These are phyloP conservation scores for Leishmania guyanensis DNA, from an alignment of 208 protist genomes.

Conservation along the genomic window DNA sequence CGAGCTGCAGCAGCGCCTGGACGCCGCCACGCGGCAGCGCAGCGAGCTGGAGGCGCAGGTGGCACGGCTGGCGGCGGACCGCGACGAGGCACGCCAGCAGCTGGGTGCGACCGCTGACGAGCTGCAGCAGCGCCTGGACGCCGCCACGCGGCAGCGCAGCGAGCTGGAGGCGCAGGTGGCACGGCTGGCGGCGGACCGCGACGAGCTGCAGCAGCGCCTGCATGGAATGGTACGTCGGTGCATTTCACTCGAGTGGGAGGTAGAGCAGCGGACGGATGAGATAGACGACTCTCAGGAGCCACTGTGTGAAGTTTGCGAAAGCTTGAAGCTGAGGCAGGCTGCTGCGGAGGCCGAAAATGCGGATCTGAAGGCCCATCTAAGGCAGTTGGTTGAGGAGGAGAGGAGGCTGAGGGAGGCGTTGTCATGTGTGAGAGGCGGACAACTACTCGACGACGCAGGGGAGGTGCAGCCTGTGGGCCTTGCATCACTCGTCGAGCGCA, in stretches of 20 bases:
- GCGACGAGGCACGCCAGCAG: no score
- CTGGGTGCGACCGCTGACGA: no score
- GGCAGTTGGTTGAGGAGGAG: not conserved
- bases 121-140: no score
- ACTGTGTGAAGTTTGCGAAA: not conserved
- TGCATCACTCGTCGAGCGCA: not conserved
- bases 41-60: no score
- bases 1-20: no score
- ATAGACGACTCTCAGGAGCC: not conserved
- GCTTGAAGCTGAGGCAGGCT: no score
- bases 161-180: no score
- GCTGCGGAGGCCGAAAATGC: no score
- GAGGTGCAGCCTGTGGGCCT: not conserved
- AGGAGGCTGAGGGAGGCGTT: not conserved
- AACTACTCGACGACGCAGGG: not conserved
- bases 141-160: no score
- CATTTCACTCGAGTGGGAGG: not conserved
- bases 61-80: no score
- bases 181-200: constrained; percentile 28
- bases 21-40: no score
- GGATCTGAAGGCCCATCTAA: no score
- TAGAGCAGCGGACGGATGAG: not conserved
- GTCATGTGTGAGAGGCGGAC: not conserved
- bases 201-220: not conserved
- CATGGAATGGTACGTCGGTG: not conserved